phyloP scores from a whole-genome alignment of 176 grass and related monocot genomes.

The Raddia distichophylla region DNA sequence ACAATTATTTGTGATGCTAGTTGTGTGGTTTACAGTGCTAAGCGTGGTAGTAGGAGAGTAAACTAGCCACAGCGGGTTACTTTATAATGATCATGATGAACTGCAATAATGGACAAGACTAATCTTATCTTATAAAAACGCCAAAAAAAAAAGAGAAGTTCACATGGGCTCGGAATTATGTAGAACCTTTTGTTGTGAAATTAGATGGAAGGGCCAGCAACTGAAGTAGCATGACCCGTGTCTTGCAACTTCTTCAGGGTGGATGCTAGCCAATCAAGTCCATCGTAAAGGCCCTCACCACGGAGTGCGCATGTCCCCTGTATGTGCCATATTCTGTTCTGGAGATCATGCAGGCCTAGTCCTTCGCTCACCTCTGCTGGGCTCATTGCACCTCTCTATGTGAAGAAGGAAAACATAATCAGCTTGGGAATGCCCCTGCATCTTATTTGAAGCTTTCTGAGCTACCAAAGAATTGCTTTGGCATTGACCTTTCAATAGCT shows the following conservation, averaged over 20 bases:
- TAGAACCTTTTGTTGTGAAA: conserved; percentile 29
- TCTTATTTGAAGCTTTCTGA: background rate
- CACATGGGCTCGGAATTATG: background rate
- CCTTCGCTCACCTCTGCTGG: conserved; percentile 72
- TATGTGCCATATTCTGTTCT: conserved; percentile 80
- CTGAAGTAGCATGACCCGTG: conserved; percentile 61
- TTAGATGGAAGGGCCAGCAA: conserved; percentile 68
- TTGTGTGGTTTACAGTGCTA: background rate
- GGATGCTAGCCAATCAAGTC: conserved; percentile 86
- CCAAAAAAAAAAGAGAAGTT: background rate
- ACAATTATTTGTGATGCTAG: too few species aligned
- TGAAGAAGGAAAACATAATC: background rate
- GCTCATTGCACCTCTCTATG: conserved; percentile 81
- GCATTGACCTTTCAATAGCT: background rate
- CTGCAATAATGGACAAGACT: background rate
- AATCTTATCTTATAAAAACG: background rate
- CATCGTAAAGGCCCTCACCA: conserved; percentile 90
- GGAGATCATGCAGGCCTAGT: conserved; percentile 68
- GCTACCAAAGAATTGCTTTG: background rate
- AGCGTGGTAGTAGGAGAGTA: background rate
- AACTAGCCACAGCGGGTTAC: background rate
- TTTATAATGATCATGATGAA: background rate
- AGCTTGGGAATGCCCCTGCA: background rate
- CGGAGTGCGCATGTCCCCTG: conserved; percentile 82
- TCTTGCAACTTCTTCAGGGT: conserved; percentile 77